Evolutionary conservation across 768 basidiomycete species (phyloP).

Genomic region (Filobasidium wieringae): DNA sequence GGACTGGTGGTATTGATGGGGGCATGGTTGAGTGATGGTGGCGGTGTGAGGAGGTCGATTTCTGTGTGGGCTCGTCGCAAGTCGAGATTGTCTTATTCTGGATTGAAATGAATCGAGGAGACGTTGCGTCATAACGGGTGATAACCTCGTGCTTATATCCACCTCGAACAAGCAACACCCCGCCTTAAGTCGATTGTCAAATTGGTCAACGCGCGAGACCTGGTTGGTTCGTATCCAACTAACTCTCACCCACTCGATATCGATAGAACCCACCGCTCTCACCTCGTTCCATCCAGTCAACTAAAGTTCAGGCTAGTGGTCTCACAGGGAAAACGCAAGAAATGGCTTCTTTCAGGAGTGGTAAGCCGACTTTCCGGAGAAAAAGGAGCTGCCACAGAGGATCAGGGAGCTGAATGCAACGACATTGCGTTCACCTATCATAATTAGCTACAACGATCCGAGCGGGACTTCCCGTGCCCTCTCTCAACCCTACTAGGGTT

Average conservation of each 20-base stretch:
- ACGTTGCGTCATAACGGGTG: too few species aligned
- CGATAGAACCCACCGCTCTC: too few species aligned
- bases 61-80: constrained; percentile 4
- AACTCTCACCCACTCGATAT: too few species aligned
- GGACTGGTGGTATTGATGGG: constrained; percentile 14
- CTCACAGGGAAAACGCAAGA: neutral
- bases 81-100: too few species aligned
- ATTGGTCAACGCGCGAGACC: too few species aligned
- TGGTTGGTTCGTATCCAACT: too few species aligned
- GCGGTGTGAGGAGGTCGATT: neutral
- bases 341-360: neutral
- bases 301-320: too few species aligned
- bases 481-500: neutral
- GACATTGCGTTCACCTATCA: neutral
- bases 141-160: too few species aligned
- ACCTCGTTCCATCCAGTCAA: too few species aligned
- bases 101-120: too few species aligned
- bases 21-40: neutral
- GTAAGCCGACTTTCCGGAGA: neutral
- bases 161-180: too few species aligned
- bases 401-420: neutral
- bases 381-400: neutral
- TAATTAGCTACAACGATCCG: neutral
- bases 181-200: too few species aligned
- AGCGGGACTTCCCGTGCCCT: neutral